phyloP scores from a whole-genome alignment of 164 flowering plant genomes.

The Chimonanthus salicifolius region DNA sequence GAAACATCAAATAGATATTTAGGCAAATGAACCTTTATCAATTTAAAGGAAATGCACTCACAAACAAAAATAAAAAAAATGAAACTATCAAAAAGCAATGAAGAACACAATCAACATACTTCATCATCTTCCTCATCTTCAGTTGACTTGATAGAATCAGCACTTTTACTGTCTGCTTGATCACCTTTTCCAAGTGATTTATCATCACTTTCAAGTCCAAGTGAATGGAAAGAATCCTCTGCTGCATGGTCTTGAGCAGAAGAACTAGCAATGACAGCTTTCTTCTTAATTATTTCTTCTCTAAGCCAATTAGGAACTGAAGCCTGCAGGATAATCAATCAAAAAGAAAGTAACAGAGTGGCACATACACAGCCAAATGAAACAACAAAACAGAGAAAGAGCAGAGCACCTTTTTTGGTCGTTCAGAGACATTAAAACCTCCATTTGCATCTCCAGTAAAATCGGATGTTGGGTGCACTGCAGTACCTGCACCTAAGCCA shows the following conservation, averaged over 20 bases:
- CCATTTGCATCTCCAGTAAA: constrained; percentile 72
- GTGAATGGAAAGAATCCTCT: constrained; percentile 36
- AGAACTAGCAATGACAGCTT: constrained; percentile 53
- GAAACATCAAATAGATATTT: background rate
- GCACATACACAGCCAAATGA: background rate
- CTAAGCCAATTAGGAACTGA: constrained; percentile 96
- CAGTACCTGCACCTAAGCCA: constrained; percentile 41
- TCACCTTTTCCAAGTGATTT: constrained; percentile 48
- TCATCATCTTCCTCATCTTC: constrained; percentile 92
- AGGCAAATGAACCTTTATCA: background rate
- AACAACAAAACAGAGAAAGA: background rate
- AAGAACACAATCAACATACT: constrained; percentile 21
- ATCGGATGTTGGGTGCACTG: constrained; percentile 48
- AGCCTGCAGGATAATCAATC: constrained; percentile 44
- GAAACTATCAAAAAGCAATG: background rate
- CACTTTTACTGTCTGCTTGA: constrained; percentile 58
- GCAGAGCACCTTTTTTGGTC: constrained; percentile 79
- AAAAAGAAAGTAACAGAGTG: constrained; percentile 5
- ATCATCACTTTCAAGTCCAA: constrained; percentile 52
- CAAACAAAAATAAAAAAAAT: background rate
- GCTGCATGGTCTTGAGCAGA: constrained; percentile 33
- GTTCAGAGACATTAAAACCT: constrained; percentile 52
- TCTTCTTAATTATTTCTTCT: constrained; percentile 91
- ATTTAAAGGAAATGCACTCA: background rate
- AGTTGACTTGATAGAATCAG: constrained; percentile 58